Base-by-base conservation (phyloP, 768 basidiomycete genomes). In the Collybiopsis luxurians region DNA sequence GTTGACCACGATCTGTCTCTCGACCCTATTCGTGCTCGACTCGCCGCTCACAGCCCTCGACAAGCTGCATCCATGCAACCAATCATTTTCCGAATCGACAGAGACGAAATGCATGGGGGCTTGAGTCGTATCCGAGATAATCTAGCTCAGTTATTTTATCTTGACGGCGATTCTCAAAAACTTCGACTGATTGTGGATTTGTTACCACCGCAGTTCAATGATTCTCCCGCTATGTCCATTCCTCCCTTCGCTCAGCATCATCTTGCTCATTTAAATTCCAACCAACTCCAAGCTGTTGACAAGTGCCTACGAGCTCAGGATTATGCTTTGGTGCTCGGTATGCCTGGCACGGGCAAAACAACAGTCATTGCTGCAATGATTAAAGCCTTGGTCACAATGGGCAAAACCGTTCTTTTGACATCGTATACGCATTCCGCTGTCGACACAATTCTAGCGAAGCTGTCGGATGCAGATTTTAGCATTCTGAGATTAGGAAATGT, bases 311-410 rank as follows among this genome's bases (percentile, higher is more conserved):
- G 78, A 5, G 93, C 97, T 1, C 75, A 82, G 56, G 95, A 99
- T 69, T 99, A 98, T 67, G 89, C 95, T 1, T 73, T 98, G 56
- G 83, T 99, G 26, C 77, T 98, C 6, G 97, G 97, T 15, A 98
- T 98, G 97, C 97, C 97, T 7, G 97, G 97, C 0, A 98, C 96
- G 3, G 96, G 97, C 7, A 99, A 99, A 73, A 97, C 96, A 42
- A 96, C 94, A 1, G 90, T 97, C 3, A 90, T 97, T 59, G 92
- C 91, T 1, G 87, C 92, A 30, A 81, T 97, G 47, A 95, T 98
- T 66, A 80, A 83, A 63, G 80, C 80, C 47, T 72, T 98, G 13
- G 92, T 95, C 1, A 79, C 71, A 38, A 75, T 85, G 72, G 92
- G 92, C 6, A 95, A 97, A 76, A 90, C 83, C 0, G 91, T 98